Evolutionary conservation across 805 yeast genomes (phyloP), one percentile per base, ranked within the genome.

Genomic region (Lachancea nothofagi): DNA sequence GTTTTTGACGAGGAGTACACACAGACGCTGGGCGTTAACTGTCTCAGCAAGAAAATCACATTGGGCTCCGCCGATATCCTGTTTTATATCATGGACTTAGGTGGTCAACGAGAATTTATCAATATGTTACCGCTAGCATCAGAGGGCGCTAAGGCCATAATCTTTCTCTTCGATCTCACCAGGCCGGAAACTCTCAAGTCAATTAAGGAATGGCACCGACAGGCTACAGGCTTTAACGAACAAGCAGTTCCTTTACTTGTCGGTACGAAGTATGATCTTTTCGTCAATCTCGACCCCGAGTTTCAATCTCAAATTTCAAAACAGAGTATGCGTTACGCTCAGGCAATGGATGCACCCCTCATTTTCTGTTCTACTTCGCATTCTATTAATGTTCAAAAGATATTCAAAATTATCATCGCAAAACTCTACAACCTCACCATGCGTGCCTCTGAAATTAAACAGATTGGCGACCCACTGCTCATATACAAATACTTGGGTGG

Each of bases 41-140:
- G 86, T 62, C 81, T 93, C 85, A 96, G 93, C 59, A 82, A 88
- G 52, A 80, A 83, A 43, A 84, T 90, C 21, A 80, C 78, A 44
- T 80, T 90, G 40, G 78, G 88, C 41, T 80, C 84, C 43, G 88
- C 96, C 2, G 87, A 85, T 49, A 85, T 90, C 41, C 82, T 93
- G 26, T 90, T 90, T 57, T 80, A 93, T 17, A 81, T 90, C 23
- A 90, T 96, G 95, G 98, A 90, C 62, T 66, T 90, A 9, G 98
- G 98, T 18, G 98, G 98, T 1, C 95, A 89, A 53, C 75, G 85
- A 38, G 97, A 93, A 61, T 90, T 87, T 64, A 85, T 88, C 40
- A 90, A 90, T 59, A 90, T 90, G 98, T 68, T 93, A 28, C 96
- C 97, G 17, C 69, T 90, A 42, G 96, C 90, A 10, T 82, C 94